Evolutionary conservation across 2,329 filamentous ascomycete species (phyloP).

Genomic region (Colletotrichum falcatum): DNA sequence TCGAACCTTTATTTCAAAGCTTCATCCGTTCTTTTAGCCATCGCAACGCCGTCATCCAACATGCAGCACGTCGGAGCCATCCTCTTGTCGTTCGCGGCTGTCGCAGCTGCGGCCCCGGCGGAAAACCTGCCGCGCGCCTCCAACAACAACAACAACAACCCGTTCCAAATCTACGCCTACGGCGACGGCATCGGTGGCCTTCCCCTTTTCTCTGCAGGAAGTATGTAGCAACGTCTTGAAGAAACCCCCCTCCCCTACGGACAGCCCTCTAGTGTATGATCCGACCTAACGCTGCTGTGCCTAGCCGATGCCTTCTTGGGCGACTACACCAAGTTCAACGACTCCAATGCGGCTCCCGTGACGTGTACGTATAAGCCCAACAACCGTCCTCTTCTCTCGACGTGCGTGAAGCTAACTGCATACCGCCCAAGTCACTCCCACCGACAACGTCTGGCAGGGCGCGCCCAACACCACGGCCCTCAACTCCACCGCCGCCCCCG

Average conservation of each 20-base stretch:
- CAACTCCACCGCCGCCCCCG: slow-evolving; percentile 23
- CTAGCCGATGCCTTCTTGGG: slow-evolving; percentile 30
- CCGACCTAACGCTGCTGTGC: background rate
- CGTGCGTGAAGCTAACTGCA: background rate
- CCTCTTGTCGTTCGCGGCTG: slow-evolving; percentile 26
- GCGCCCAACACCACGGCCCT: slow-evolving; percentile 41
- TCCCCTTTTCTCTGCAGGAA: slow-evolving; percentile 44
- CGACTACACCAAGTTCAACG: slow-evolving; percentile 27
- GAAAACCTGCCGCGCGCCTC: slow-evolving; percentile 34
- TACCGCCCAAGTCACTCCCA: slow-evolving; percentile 38
- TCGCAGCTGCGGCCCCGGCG: slow-evolving; percentile 24
- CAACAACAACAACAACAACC: slow-evolving; percentile 9
- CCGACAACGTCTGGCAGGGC: slow-evolving; percentile 40
- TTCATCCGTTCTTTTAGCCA: slow-evolving; percentile 13
- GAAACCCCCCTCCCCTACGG: too few relatives aligned
- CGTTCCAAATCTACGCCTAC: slow-evolving; percentile 47
- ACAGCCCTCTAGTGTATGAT: too few relatives aligned
- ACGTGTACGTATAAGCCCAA: slow-evolving; percentile 21
- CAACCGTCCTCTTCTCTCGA: fast-evolving
- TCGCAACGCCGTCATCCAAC: background rate
- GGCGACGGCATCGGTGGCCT: slow-evolving; percentile 45
- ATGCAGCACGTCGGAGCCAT: slow-evolving; percentile 22
- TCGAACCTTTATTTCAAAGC: slow-evolving; percentile 14
- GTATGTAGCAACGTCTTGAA: slow-evolving; percentile 44
- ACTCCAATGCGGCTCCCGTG: slow-evolving; percentile 31